Evolutionary conservation across 495 filamentous ascomycete genomes (phyloP).

Genomic region (Oleoguttula mirabilis): DNA sequence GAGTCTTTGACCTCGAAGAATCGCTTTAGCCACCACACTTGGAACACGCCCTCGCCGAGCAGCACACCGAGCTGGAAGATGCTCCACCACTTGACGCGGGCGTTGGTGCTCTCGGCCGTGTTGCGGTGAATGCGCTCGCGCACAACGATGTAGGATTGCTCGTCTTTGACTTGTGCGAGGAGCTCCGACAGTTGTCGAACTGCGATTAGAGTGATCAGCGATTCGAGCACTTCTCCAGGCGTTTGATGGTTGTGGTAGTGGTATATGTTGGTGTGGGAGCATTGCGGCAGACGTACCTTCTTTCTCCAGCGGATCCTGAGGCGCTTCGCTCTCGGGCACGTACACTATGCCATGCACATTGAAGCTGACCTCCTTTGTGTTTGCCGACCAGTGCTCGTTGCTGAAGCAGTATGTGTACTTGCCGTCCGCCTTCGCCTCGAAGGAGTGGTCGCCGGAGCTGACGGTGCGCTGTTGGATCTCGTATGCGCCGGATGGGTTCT

Average conservation of each 20-base stretch:
- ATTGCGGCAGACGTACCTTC: slow-evolving; percentile 59
- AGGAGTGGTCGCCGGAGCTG: slow-evolving; percentile 85
- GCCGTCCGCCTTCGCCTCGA: slow-evolving; percentile 73
- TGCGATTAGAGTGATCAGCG: slow-evolving; percentile 25
- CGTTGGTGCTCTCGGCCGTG: slow-evolving; percentile 96
- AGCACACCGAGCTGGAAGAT: slow-evolving; percentile 88
- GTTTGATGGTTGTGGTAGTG: too few species aligned
- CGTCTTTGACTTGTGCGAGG: slow-evolving; percentile 84
- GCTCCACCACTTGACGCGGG: slow-evolving; percentile 98
- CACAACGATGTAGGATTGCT: slow-evolving; percentile 93
- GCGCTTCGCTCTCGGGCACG: slow-evolving; percentile 74
- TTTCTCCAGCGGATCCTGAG: slow-evolving; percentile 76
- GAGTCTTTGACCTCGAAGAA: slow-evolving; percentile 75
- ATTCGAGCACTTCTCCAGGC: too few species aligned
- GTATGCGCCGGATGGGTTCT: slow-evolving; percentile 63
- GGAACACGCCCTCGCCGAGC: slow-evolving; percentile 85
- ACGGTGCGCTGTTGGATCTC: slow-evolving; percentile 64
- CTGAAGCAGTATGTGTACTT: slow-evolving; percentile 96
- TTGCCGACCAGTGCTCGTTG: slow-evolving; percentile 88
- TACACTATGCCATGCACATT: slow-evolving; percentile 99
- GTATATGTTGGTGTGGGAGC: too few species aligned
- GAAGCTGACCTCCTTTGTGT: slow-evolving; percentile 93
- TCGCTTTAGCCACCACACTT: slow-evolving; percentile 97
- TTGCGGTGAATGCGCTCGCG: slow-evolving; percentile 93
- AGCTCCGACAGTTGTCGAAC: slow-evolving; percentile 78